Evolutionary conservation across 352 stramenopile genomes (phyloP), one percentile per base, ranked within the genome.

Genomic region (Phytophthora fragariae): DNA sequence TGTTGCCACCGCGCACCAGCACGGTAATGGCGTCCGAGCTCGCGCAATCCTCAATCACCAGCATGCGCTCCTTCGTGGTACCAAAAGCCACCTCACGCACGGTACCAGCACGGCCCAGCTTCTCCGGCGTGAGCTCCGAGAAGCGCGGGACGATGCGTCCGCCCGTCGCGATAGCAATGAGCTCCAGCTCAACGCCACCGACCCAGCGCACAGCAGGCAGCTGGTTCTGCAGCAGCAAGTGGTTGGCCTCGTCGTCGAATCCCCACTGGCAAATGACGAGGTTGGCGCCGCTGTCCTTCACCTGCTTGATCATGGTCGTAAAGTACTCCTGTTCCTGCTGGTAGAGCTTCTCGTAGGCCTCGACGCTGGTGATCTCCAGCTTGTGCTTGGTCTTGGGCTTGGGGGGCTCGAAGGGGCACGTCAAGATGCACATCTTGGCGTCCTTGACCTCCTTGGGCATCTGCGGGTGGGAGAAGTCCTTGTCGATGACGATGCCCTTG

Each of bases 211-310:
- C 98, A 46, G 98, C 98, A 5, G 98, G 97, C 14, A 99, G 83
- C 35, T 99, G 70, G 84, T 99, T 98, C 79, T 99, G 97, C 54
- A 99, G 84, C 35, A 99, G 87, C 73, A 99, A 83, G 82, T 99
- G 97, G 89, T 99, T 99, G 57, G 98, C 98, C 78, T 99, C 98
- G 80, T 99, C 98, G 82, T 99, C 98, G 79, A 99, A 99, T 46
- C 98, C 98, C 98, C 98, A 99, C 83, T 99, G 97, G 85, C 98
- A 99, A 81, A 99, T 99, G 52, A 99, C 98, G 33, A 99, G 77
- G 79, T 99, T 99, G 52, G 95, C 96, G 35, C 98, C 98, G 75
- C 89, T 98, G 77, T 99, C 98, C 88, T 99, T 99, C 61, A 99
- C 98, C 76, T 99, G 94, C 79, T 99, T 87, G 66, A 99, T 98